phyloP scores from a whole-genome alignment of 306 rosid genomes.

The Fagus crenata region DNA sequence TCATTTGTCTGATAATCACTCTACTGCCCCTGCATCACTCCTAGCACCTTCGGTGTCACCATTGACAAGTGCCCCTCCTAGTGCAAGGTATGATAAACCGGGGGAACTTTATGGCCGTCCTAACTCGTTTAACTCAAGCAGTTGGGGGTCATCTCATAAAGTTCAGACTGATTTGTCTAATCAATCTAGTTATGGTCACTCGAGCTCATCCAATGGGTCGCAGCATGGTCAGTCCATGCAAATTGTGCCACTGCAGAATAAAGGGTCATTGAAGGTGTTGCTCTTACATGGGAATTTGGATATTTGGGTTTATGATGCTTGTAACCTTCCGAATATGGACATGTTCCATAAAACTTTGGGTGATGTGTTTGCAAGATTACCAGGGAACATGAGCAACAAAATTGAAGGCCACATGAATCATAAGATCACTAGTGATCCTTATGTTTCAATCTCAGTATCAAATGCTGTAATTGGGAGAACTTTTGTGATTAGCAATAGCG shows the following conservation, averaged over 20 bases:
- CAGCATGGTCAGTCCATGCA: slow-evolving; percentile 52
- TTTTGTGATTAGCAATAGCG: slow-evolving; percentile 84
- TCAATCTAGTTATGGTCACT: slow-evolving; percentile 33
- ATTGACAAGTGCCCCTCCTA: slow-evolving; percentile 35
- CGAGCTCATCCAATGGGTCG: slow-evolving; percentile 57
- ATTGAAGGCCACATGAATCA: slow-evolving; percentile 53
- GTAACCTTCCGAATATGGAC: slow-evolving; percentile 90
- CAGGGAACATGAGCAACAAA: slow-evolving; percentile 56
- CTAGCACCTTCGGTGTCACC: slow-evolving; percentile 42
- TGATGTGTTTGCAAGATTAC: slow-evolving; percentile 59
- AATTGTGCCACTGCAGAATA: slow-evolving; percentile 61
- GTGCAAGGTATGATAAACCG: slow-evolving; percentile 39
- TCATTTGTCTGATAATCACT: slow-evolving; percentile 48
- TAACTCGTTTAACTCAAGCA: slow-evolving; percentile 42
- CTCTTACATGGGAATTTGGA: slow-evolving; percentile 91
- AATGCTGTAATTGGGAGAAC: slow-evolving; percentile 91
- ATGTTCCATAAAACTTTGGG: slow-evolving; percentile 93
- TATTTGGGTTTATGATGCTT: slow-evolving; percentile 71
- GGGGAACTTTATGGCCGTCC: slow-evolving; percentile 51
- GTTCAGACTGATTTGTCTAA: slow-evolving; percentile 28
- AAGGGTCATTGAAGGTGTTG: slow-evolving; percentile 68
- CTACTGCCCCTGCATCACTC: slow-evolving; percentile 45
- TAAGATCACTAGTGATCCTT: slow-evolving; percentile 95
- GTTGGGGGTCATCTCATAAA: slow-evolving; percentile 36
- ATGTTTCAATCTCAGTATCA: slow-evolving; percentile 65